Conservation (phyloP, 2,329 filamentous ascomycete species). For the Stemphylium vesicarium region DNA sequence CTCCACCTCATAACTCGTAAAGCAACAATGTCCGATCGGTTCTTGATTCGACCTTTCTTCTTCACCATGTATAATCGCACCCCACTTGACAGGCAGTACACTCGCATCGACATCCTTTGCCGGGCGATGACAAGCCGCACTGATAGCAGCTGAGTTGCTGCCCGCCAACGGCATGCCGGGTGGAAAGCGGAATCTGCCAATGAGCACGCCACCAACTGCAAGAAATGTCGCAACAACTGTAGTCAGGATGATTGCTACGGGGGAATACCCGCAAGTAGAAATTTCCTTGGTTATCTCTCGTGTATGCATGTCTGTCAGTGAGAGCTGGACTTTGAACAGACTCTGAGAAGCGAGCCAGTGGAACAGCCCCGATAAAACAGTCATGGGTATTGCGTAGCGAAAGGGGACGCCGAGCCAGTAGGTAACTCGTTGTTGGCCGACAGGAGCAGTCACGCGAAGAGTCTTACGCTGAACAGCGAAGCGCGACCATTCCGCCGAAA, state of each 20-base stretch:
- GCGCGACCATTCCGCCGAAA: conserved; percentile 55
- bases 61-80: conserved; percentile 17
- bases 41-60: neutral
- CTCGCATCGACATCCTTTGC: conserved; percentile 20
- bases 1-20: conserved; percentile 25
- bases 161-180: conserved; percentile 36
- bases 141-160: conserved; percentile 42
- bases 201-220: conserved; percentile 12
- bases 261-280: conserved; percentile 14
- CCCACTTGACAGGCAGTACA: conserved; percentile 37
- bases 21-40: conserved; percentile 26
- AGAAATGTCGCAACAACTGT: conserved; percentile 14
- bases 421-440: conserved; percentile 48
- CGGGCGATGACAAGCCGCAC: conserved; percentile 40
- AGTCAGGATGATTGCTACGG: conserved; percentile 18
- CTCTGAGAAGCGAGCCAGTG: conserved; percentile 55
- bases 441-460: conserved; percentile 48
- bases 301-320: neutral
- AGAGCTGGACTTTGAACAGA: conserved; percentile 40
- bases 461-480: conserved; percentile 45
- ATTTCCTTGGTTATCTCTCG: neutral
- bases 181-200: conserved; percentile 23
- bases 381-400: conserved; percentile 47
- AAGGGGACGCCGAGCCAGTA: conserved; percentile 53
- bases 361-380: conserved; percentile 39